Conservation (phyloP, 139 green algal species). For the Chlamydomonas applanata region DNA sequence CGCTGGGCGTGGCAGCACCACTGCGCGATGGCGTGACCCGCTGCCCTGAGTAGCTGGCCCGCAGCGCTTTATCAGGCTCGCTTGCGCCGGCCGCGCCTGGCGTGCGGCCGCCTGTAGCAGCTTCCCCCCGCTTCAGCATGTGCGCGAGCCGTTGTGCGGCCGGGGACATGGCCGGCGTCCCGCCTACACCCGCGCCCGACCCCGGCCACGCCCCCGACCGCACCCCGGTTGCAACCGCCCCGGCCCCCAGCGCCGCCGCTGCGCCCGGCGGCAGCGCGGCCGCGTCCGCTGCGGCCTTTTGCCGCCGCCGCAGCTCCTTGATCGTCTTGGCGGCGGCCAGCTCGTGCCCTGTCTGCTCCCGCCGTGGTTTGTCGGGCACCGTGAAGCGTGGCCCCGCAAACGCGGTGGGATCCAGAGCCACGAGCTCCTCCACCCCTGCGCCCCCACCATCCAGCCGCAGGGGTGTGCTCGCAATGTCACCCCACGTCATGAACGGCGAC, state of each 20-base stretch:
- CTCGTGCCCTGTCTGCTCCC: constrained; percentile 3
- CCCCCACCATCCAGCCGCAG: constrained; percentile 59
- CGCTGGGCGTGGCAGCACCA: too few species aligned
- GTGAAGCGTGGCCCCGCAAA: constrained; percentile 20
- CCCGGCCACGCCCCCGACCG: too few species aligned
- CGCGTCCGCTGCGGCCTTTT: background rate
- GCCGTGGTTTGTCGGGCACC: background rate
- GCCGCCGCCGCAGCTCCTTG: constrained; percentile 13
- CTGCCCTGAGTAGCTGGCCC: constrained; percentile 21
- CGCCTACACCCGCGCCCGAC: background rate
- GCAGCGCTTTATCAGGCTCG: constrained; percentile 18
- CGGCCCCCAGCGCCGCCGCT: too few species aligned
- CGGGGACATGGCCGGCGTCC: constrained; percentile 2
- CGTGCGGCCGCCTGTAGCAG: too few species aligned
- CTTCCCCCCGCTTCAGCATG: constrained; percentile 1
- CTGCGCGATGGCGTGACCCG: background rate
- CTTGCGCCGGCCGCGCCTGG: background rate
- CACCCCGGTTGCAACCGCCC: too few species aligned
- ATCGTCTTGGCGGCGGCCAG: background rate
- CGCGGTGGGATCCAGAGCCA: constrained; percentile 14
- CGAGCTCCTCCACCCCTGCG: background rate
- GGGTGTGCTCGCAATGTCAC: constrained; percentile 77
- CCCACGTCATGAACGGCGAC: constrained; percentile 87
- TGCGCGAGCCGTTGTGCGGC: constrained; percentile 20
- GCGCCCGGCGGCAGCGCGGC: background rate